Evolutionary conservation across 805 yeast species (phyloP).

Genomic region (Candida argentea): DNA sequence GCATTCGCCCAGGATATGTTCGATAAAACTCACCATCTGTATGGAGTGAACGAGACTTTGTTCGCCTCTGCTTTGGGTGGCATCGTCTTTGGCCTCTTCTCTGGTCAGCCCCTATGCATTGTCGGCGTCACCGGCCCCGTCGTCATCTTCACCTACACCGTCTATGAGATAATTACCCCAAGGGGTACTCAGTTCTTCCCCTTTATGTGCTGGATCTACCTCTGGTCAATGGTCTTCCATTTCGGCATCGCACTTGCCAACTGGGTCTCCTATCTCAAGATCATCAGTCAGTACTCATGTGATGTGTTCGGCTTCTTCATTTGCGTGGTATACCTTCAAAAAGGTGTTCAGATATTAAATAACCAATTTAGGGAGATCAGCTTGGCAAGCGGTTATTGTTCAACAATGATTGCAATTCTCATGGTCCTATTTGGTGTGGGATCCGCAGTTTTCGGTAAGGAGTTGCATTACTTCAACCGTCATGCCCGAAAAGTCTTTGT

Average conservation of each 20-base stretch:
- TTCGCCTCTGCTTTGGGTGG: conserved; percentile 84
- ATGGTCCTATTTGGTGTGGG: conserved; percentile 73
- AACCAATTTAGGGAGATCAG: conserved; percentile 49
- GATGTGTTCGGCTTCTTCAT: conserved; percentile 91
- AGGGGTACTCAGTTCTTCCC: conserved; percentile 58
- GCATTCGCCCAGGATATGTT: conserved; percentile 98
- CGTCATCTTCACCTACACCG: conserved; percentile 84
- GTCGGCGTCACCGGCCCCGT: conserved; percentile 98
- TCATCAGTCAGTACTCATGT: conserved; percentile 75
- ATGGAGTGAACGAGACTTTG: conserved; percentile 87
- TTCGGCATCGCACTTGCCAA: conserved; percentile 61
- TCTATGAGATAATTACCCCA: conserved; percentile 58
- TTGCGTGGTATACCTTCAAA: conserved; percentile 77
- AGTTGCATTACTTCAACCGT: conserved; percentile 52
- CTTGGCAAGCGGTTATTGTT: conserved; percentile 52
- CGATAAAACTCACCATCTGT: conserved; percentile 76
- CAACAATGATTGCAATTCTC: conserved; percentile 62
- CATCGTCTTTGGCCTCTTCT: conserved; percentile 70
- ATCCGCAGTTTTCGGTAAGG: conserved; percentile 44
- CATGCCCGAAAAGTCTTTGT: conserved; percentile 57
- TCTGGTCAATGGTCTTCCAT: conserved; percentile 87
- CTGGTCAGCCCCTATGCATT: conserved; percentile 88
- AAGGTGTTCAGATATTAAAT: conserved; percentile 75
- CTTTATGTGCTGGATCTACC: conserved; percentile 91
- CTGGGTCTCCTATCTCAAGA: conserved; percentile 53